Evolutionary conservation across 768 basidiomycete species (phyloP).

Genomic region (Leccinum subtestaceum): DNA sequence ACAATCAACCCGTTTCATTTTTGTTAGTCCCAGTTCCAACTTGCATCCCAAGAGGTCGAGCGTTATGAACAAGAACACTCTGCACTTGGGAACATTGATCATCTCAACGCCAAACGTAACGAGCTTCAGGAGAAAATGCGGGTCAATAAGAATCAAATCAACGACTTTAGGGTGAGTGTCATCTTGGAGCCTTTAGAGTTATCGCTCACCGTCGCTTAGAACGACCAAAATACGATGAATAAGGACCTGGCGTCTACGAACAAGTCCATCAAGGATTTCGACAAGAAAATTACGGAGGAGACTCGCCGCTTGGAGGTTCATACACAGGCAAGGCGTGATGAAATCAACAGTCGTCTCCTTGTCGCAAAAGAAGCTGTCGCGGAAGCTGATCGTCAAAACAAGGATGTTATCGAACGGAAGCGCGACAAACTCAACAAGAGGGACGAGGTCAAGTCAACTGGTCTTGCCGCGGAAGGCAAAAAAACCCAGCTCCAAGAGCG

Average conservation of each 20-base stretch:
- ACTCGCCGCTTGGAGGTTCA: slow-evolving; percentile 50
- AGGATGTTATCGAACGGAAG: slow-evolving; percentile 34
- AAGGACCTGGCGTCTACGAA: slow-evolving; percentile 35
- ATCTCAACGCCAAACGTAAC: slow-evolving; percentile 40
- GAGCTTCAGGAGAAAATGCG: slow-evolving; percentile 42
- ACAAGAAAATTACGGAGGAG: slow-evolving; percentile 52
- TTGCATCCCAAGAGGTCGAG: slow-evolving; percentile 37
- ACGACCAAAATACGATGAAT: slow-evolving; percentile 51
- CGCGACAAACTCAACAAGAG: slow-evolving; percentile 29
- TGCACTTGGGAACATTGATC: slow-evolving; percentile 45
- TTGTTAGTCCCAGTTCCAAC: slow-evolving; percentile 32
- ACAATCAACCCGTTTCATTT: neutral
- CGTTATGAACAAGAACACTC: slow-evolving; percentile 38
- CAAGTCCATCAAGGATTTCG: slow-evolving; percentile 33
- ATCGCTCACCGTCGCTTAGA: slow-evolving; percentile 33
- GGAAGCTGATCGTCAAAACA: slow-evolving; percentile 36
- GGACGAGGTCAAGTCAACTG: slow-evolving; percentile 35
- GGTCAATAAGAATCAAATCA: slow-evolving; percentile 43
- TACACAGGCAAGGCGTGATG: slow-evolving; percentile 62
- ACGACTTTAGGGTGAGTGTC: slow-evolving; percentile 42
- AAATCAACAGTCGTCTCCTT: slow-evolving; percentile 50
- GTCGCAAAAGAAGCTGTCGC: slow-evolving; percentile 40
- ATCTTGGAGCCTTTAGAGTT: neutral
- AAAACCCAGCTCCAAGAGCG: slow-evolving; percentile 34
- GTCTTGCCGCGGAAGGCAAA: slow-evolving; percentile 36